phyloP scores from a whole-genome alignment of 2,329 filamentous ascomycete species.

The Phaeomoniella chlamydospora region DNA sequence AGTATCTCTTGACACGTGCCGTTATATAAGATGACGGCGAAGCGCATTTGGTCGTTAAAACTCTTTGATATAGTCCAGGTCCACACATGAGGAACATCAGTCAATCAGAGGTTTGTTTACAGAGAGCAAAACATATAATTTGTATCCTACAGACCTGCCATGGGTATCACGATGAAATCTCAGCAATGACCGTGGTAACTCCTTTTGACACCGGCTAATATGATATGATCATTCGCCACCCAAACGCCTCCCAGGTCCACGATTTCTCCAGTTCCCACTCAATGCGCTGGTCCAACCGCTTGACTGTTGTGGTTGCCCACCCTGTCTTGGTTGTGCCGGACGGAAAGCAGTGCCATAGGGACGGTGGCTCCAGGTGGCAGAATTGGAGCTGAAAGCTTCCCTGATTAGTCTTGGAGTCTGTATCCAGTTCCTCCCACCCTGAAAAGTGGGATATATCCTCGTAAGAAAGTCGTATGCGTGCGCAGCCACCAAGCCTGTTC shows the following conservation, averaged over 20 bases:
- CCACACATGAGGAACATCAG: no score
- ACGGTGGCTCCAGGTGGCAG: slow-evolving; percentile 26
- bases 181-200: no score
- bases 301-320: slow-evolving; percentile 6
- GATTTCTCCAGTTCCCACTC: slow-evolving; percentile 1
- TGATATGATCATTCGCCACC: slow-evolving; percentile 1
- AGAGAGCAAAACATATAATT: no score
- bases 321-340: slow-evolving; percentile 13
- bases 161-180: no score
- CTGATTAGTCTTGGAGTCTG: slow-evolving; percentile 60
- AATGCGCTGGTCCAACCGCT: slow-evolving; percentile 11
- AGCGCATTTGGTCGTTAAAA: no score
- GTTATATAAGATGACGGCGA: no score
- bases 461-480: slow-evolving; percentile 86
- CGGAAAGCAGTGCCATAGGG: slow-evolving; percentile 49
- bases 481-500: slow-evolving; percentile 70
- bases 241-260: not conserved
- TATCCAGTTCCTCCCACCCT: slow-evolving; percentile 65
- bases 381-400: slow-evolving; percentile 43
- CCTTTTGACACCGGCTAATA: no score
- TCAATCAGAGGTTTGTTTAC: no score
- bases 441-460: slow-evolving; percentile 76
- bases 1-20: no score
- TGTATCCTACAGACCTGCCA: no score
- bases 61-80: no score